Evolutionary conservation across 208 protist genomes (phyloP).

Genomic region (Novymonas esmeraldas): DNA sequence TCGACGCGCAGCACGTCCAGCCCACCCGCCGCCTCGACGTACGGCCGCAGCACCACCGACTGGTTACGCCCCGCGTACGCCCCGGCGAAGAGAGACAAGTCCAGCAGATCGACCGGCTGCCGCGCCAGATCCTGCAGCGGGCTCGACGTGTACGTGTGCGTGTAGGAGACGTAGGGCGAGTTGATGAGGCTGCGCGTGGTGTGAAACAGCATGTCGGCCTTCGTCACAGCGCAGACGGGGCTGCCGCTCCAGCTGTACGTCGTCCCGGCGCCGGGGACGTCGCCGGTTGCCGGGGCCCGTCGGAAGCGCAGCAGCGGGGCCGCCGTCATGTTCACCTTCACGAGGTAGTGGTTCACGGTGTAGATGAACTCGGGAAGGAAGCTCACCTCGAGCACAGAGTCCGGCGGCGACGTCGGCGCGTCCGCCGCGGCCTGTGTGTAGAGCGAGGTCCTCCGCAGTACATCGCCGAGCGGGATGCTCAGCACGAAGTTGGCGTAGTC

Average conservation of each 20-base stretch:
- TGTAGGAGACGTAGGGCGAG: constrained; percentile 58
- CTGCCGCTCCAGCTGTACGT: constrained; percentile 28
- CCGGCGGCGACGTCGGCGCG: constrained; percentile 30
- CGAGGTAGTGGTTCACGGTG: constrained; percentile 39
- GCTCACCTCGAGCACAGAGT: constrained; percentile 50
- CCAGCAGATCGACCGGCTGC: constrained; percentile 51
- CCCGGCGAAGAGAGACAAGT: constrained; percentile 54
- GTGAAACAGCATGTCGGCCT: constrained; percentile 70
- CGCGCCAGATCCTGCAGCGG: constrained; percentile 40
- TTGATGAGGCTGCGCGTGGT: constrained; percentile 52
- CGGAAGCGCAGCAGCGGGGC: constrained; percentile 64
- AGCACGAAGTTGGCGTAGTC: constrained; percentile 55
- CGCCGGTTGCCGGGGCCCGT: neutral
- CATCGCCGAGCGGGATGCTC: constrained; percentile 60
- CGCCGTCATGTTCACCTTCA: constrained; percentile 69
- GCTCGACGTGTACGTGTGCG: constrained; percentile 50
- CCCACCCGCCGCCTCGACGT: constrained; percentile 47
- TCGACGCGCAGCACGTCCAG: constrained; percentile 40
- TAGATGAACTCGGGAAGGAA: constrained; percentile 87
- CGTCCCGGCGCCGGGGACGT: constrained; percentile 1
- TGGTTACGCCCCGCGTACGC: constrained; percentile 68
- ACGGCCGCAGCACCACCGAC: constrained; percentile 41
- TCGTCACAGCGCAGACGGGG: constrained; percentile 58
- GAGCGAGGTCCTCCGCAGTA: constrained; percentile 21
- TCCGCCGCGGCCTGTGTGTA: constrained; percentile 2